phyloP scores from a whole-genome alignment of 352 stramenopile species.

The Phytophthora boehmeriae region DNA sequence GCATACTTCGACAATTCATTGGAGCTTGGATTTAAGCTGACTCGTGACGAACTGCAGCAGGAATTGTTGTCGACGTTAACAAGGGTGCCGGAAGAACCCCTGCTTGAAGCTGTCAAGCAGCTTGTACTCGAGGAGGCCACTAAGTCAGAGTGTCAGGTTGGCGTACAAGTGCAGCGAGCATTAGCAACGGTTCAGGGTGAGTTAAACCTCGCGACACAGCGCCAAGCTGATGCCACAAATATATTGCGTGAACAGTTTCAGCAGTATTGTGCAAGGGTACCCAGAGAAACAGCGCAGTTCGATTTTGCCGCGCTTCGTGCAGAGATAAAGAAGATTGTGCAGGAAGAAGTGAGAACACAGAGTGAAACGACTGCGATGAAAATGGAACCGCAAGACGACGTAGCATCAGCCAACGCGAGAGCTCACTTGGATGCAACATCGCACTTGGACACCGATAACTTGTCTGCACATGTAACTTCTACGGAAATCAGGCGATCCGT shows the following conservation, averaged over 20 bases:
- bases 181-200: background rate
- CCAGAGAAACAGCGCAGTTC: background rate
- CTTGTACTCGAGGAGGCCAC: background rate
- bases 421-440: background rate
- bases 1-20: background rate
- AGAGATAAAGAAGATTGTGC: background rate
- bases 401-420: background rate
- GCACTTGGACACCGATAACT: background rate
- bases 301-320: background rate
- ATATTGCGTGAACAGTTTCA: slow-evolving; percentile 1
- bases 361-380: background rate
- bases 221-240: background rate
- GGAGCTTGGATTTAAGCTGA: background rate
- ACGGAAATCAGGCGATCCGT: background rate
- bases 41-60: background rate
- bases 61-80: background rate
- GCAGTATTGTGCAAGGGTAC: background rate
- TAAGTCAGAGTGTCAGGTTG: background rate
- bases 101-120: background rate
- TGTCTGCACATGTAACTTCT: background rate
- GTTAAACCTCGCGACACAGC: background rate
- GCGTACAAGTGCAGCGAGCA: background rate
- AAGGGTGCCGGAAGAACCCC: background rate
- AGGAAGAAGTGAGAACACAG: background rate
- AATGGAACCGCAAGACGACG: background rate